Evolutionary conservation across 306 rosid genomes (phyloP), one percentile per base, ranked within the genome.

Genomic region (Prunus campanulata): DNA sequence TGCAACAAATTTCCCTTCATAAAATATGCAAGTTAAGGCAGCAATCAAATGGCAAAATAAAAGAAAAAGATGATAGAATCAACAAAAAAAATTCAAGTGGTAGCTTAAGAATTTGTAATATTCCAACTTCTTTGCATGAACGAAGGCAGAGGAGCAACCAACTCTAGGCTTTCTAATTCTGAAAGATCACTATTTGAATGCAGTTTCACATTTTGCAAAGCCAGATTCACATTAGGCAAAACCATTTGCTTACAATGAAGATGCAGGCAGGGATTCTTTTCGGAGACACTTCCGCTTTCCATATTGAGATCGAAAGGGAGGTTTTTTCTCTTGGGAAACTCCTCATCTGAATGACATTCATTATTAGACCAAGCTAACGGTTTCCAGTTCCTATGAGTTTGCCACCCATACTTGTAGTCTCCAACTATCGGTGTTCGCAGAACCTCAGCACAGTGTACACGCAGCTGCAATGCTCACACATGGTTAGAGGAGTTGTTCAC

Each of bases 341-440:
- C 90, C 82, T 83, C 82, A 62, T 67, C 79, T 25, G 80, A 59
- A 66, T 78, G 83, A 72, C 16, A 63, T 61, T 83, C 91, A 52
- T 5, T 10, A 57, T 83, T 44, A 46, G 87, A 67, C 73, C 69
- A 73, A 75, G 75, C 74, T 20, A 83, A 79, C 72, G 79, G 90
- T 42, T 83, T 84, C 92, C 83, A 88, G 64, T 87, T 88, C 85
- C 72, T 92, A 73, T 90, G 97, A 69, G 87, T 87, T 81, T 91
- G 96, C 97, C 97, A 86, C 63, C 98, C 98, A 81, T 95, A 90
- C 85, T 89, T 95, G 82, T 90, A 88, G 87, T 95, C 97, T 79
- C 98, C 98, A 66, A 95, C 96, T 61, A 95, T 95, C 2, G 97
- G 97, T 51, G 98, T 90, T 75, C 97, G 93, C 78, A 95, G 76